Conservation (phyloP, 2,329 filamentous ascomycete genomes). For the Sclerotinia trifoliorum region DNA sequence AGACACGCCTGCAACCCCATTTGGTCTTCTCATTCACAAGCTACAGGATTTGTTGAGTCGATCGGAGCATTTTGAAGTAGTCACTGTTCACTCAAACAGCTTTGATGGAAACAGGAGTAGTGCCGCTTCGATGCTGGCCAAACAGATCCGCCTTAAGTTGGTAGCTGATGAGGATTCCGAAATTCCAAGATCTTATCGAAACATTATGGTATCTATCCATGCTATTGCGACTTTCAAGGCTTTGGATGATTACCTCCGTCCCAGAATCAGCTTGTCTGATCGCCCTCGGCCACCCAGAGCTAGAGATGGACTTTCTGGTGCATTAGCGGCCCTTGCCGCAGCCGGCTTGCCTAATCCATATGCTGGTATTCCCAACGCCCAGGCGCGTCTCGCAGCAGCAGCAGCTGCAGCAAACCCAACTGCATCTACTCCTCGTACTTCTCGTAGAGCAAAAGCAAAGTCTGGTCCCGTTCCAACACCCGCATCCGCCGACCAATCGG, state of each 20-base stretch:
- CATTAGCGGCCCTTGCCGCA: slow-evolving; percentile 75
- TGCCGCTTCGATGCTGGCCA: slow-evolving; percentile 92
- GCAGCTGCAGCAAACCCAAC: slow-evolving; percentile 42
- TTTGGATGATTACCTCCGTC: slow-evolving; percentile 90
- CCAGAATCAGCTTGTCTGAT: slow-evolving; percentile 79
- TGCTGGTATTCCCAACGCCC: slow-evolving; percentile 37
- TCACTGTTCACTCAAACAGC: slow-evolving; percentile 90
- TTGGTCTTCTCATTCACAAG: slow-evolving; percentile 89
- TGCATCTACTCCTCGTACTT: slow-evolving; percentile 41
- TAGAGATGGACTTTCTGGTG: slow-evolving; percentile 62
- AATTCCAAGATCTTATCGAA: slow-evolving; percentile 82
- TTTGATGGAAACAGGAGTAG: slow-evolving; percentile 88
- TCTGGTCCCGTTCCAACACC: slow-evolving; percentile 45
- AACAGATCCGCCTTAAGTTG: slow-evolving; percentile 87
- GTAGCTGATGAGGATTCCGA: slow-evolving; percentile 88
- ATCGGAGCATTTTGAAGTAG: slow-evolving; percentile 96
- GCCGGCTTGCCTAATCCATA: slow-evolving; percentile 58
- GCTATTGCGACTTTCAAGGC: slow-evolving; percentile 98
- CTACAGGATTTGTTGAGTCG: slow-evolving; percentile 93
- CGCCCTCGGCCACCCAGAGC: slow-evolving; percentile 62
- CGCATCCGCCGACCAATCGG: slow-evolving; percentile 43
- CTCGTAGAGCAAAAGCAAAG: slow-evolving; percentile 46
- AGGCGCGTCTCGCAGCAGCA: slow-evolving; percentile 34
- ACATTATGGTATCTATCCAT: slow-evolving; percentile 98
- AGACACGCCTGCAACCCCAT: slow-evolving; percentile 75